Base-by-base conservation (phyloP, 2,329 filamentous ascomycete genomes). In the Exophiala xenobiotica region DNA sequence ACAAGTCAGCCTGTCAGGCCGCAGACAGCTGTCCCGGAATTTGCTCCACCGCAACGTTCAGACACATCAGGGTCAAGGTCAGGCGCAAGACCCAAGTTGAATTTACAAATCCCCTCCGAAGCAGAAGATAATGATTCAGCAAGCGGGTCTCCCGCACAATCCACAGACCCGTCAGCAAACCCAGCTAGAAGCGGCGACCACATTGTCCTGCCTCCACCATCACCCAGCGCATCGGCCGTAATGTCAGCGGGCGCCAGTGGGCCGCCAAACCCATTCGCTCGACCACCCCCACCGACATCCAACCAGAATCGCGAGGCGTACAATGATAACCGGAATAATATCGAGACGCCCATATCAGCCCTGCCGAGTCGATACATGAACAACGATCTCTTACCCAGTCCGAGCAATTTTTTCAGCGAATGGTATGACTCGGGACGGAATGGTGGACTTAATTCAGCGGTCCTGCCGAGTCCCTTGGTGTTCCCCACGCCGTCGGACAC, bases 101-200 rank as follows among this genome's bases (percentile, higher is more conserved):
- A 89, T 62, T 90, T 99, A 3, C 90, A 96, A 65, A 99, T 99
- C 63, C 93, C 93, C 0, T 92, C 90, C 60, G 93, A 95, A 64
- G 83, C 85, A 33, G 95, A 90, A 7, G 90, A 95, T 61, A 75
- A 75, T 38, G 83, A 79, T 39, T 88, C 84, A 51, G 86, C 83
- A 39, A 88, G 79, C 40, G 88, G 88, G 49, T 58, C 60, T 88
- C 87, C 2, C 79, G 68, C 67, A 81, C 68, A 74, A 87, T 79
- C 80, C 35, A 74, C 77, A 1, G 51, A 46, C 6, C 51, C 52
- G 3, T 61, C 60, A 37, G 60, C 59, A 16, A 61, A 58, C 37
- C 57, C 60, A 19, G 50, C 54, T 18, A 39, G 50, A 35, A 46
- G 49, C 24, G 69, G 70, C 0, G 77, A 79, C 43, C 71, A 83